phyloP scores from a whole-genome alignment of 352 stramenopile genomes.

The Phytophthora crassamura region DNA sequence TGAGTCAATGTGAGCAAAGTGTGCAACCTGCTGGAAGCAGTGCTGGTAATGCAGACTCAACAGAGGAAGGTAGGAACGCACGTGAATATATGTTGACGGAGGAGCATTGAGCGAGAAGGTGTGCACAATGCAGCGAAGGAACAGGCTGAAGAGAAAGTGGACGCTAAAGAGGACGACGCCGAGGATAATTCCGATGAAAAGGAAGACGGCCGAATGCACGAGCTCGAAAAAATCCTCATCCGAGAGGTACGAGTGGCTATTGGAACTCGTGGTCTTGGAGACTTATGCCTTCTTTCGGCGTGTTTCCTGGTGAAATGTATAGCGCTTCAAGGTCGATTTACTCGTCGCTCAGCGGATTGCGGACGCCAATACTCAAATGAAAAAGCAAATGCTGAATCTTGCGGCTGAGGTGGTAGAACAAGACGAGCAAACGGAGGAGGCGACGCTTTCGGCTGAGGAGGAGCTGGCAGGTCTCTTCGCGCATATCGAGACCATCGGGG shows the following conservation, averaged over 20 bases:
- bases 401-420: conserved; percentile 39
- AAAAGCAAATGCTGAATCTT: conserved; percentile 75
- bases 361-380: conserved; percentile 62
- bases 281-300: neutral
- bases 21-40: conserved; percentile 3
- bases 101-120: neutral
- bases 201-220: conserved; percentile 40
- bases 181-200: conserved; percentile 14
- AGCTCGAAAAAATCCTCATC: conserved; percentile 65
- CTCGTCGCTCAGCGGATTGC: conserved; percentile 76
- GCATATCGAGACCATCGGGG: conserved; percentile 53
- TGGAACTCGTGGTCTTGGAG: neutral
- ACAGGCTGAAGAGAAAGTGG: conserved; percentile 18
- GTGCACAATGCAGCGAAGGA: conserved; percentile 11
- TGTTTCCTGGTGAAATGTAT: neutral
- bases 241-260: conserved; percentile 51
- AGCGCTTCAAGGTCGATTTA: conserved; percentile 82
- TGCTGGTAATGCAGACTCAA: neutral
- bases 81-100: neutral
- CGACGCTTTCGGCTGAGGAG: conserved; percentile 37
- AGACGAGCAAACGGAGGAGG: conserved; percentile 33
- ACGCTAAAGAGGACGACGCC: conserved; percentile 5
- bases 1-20: conserved; percentile 38
- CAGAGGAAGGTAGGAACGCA: conserved; percentile 18
- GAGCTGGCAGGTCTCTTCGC: conserved; percentile 55